Percentiles rank a stretch among this genome's conserved stretches.
These are phyloP conservation scores for Harrya chromipes DNA, from an alignment of 768 basidiomycete genomes.

Conservation along the genomic window DNA sequence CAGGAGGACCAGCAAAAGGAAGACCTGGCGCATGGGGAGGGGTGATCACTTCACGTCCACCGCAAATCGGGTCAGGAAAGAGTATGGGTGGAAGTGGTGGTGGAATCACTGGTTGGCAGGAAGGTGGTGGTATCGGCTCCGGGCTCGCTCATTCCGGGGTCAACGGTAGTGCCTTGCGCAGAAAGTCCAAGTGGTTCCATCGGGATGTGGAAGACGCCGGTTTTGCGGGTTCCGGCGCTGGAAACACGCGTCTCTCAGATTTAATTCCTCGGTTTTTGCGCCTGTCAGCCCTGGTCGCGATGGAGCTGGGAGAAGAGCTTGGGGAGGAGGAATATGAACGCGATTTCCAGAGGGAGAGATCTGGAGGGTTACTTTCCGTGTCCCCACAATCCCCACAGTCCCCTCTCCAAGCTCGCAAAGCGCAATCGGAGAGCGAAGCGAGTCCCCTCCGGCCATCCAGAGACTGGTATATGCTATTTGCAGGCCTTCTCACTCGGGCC, in stretches of 20 bases:
- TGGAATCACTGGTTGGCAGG: constrained; percentile 70
- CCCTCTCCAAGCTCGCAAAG: constrained; percentile 13
- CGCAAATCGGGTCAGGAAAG: constrained; percentile 18
- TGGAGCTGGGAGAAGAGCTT: constrained; percentile 71
- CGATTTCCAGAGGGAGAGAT: constrained; percentile 29
- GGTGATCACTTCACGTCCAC: constrained; percentile 20
- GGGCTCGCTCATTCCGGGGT: constrained; percentile 58
- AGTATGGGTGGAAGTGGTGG: constrained; percentile 35
- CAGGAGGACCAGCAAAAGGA: constrained; percentile 24
- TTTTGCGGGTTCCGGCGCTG: constrained; percentile 39
- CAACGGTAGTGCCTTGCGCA: constrained; percentile 56
- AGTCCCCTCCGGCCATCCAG: constrained; percentile 64
- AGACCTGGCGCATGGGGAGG: constrained; percentile 28
- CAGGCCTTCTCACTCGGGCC: constrained; percentile 75
- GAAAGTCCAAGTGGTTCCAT: constrained; percentile 36
- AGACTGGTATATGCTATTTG: constrained; percentile 80
- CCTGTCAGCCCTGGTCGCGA: constrained; percentile 74
- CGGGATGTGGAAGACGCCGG: constrained; percentile 22
- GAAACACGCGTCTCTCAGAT: constrained; percentile 63
- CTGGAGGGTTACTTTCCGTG: constrained; percentile 11
- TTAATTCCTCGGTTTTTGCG: constrained; percentile 70
- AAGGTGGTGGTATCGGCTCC: constrained; percentile 70
- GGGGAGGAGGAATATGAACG: constrained; percentile 49
- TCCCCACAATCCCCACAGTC: constrained; percentile 14
- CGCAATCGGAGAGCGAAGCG: constrained; percentile 38